These are phyloP conservation scores for Trifolium fragiferum DNA, from an alignment of 306 rosid genomes.

Conservation along the genomic window DNA sequence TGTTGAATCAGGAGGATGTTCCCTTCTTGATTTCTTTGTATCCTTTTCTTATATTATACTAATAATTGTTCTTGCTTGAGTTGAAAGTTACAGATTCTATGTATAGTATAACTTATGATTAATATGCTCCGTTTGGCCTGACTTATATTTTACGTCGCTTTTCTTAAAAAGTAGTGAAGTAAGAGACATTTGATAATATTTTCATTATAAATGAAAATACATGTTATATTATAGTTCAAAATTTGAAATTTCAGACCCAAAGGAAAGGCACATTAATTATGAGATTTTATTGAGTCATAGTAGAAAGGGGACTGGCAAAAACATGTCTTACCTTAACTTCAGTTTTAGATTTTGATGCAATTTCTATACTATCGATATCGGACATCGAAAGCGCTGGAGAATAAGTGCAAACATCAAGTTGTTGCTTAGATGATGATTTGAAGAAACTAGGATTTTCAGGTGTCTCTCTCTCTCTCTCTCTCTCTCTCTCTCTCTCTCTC, in stretches of 20 bases:
- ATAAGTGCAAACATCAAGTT: slow-evolving; percentile 17
- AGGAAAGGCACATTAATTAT: no score
- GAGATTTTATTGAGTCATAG: no score
- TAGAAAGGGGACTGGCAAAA: no score
- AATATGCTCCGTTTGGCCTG: not conserved
- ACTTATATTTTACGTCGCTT: not conserved
- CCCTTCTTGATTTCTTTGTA: slow-evolving; percentile 1
- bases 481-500: no score
- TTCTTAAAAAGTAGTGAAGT: no score
- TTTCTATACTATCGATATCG: slow-evolving; percentile 18
- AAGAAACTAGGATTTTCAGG: slow-evolving; percentile 46
- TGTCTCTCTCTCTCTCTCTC: not conserved
- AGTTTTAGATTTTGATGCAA: slow-evolving; percentile 61
- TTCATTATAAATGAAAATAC: no score
- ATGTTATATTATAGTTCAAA: no score
- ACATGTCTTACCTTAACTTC: slow-evolving; percentile 40
- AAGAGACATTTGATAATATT: no score
- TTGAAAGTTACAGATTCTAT: not conserved
- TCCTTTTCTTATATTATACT: not conserved
- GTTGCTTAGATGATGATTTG: slow-evolving; percentile 42
- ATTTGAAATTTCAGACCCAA: not conserved
- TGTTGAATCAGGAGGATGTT: slow-evolving; percentile 77
- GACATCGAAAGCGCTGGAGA: not conserved
- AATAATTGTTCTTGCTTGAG: not conserved
- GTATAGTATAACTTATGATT: not conserved